Evolutionary conservation across 2,329 filamentous ascomycete genomes (phyloP).

Genomic region (Colletotrichum echinochloae): DNA sequence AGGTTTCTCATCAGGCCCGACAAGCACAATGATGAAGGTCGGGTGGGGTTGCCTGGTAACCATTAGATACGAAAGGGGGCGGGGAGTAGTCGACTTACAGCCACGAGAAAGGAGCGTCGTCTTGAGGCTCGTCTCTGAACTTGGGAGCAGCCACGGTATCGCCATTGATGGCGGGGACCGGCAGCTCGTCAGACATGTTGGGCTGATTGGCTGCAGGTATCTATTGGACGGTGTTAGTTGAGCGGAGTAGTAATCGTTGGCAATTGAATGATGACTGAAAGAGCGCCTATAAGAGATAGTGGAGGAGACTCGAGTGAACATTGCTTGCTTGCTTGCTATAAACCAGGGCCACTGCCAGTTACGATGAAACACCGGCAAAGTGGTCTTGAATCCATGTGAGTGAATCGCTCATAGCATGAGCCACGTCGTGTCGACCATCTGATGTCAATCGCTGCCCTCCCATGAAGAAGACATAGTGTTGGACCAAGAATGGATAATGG

Average conservation of each 20-base stretch:
- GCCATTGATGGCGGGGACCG: slow-evolving; percentile 26
- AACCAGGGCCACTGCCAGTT: too few species aligned
- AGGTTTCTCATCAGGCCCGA: slow-evolving; percentile 63
- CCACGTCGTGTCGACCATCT: neutral
- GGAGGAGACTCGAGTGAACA: neutral
- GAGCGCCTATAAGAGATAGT: neutral
- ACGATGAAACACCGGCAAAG: neutral
- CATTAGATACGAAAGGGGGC: slow-evolving; percentile 31
- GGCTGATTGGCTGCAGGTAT: neutral
- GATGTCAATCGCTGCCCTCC: neutral
- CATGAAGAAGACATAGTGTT: neutral
- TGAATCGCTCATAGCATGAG: neutral
- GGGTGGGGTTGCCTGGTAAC: slow-evolving; percentile 64
- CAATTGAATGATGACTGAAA: neutral
- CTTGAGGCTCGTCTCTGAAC: neutral
- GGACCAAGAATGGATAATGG: neutral
- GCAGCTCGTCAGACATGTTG: slow-evolving; percentile 26
- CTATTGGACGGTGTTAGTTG: slow-evolving; percentile 17
- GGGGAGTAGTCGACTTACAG: slow-evolving; percentile 46
- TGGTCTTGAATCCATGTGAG: neutral
- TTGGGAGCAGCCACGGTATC: neutral
- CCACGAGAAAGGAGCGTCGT: slow-evolving; percentile 52
- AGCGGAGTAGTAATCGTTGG: neutral
- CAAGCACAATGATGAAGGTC: slow-evolving; percentile 66
- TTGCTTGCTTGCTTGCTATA: neutral